A percentile compares a stretch with the other conserved stretches of the same genome.
These are phyloP conservation scores for Pterocarpus santalinus DNA, from an alignment of 306 rosid species.

Conservation along the genomic window DNA sequence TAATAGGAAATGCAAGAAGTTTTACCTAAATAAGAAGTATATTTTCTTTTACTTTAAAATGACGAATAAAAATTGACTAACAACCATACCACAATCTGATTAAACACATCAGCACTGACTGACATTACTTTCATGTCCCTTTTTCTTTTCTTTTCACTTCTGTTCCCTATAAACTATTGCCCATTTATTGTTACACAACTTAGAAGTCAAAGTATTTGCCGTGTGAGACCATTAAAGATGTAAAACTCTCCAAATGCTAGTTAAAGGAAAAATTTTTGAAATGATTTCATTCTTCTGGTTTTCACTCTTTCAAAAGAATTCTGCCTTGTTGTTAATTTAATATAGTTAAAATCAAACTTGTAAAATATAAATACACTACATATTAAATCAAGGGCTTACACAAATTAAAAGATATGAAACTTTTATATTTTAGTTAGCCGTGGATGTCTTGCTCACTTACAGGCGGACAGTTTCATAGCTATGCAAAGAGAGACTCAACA, in stretches of 20 bases:
- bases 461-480: conserved; percentile 95
- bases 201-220: conserved; percentile 15
- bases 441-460: conserved; percentile 65
- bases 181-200: conserved; percentile 23
- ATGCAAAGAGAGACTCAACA: conserved; percentile 77
- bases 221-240: conserved; percentile 27
- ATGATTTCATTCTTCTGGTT: conserved; percentile 33
- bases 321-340: conserved; percentile 14
- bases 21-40: conserved; percentile 16
- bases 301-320: conserved; percentile 36
- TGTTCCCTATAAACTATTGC: conserved; percentile 11
- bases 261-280: conserved; percentile 15
- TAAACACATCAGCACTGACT: conserved; percentile 9
- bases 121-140: conserved; percentile 12
- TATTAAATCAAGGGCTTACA: conserved; percentile 6
- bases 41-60: conserved; percentile 20
- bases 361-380: conserved; percentile 1
- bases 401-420: conserved; percentile 17
- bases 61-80: conserved; percentile 4
- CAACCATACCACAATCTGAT: conserved; percentile 27
- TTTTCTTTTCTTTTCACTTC: not conserved
- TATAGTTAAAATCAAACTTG: not conserved
- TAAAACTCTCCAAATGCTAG: conserved; percentile 18
- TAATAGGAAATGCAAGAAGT: conserved; percentile 27
- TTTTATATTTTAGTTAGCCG: conserved; percentile 13